phyloP scores from a whole-genome alignment of 352 stramenopile genomes.

The Globisporangium abappressorium region DNA sequence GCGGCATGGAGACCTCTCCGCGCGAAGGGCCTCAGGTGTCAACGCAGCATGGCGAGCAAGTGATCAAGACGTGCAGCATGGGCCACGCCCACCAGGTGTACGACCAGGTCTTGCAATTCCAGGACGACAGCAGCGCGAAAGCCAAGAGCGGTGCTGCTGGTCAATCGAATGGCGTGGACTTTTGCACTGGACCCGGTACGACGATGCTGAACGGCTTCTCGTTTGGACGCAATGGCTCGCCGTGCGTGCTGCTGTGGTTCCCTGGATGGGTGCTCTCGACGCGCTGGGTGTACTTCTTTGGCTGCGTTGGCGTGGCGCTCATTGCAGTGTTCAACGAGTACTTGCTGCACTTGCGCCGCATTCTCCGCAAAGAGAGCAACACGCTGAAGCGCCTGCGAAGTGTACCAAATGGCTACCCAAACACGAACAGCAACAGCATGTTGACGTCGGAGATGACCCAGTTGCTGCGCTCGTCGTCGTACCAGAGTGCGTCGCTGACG shows the following conservation, averaged over 20 bases:
- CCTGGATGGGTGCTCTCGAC: conserved; percentile 67
- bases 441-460: conserved; percentile 29
- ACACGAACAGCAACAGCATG: conserved; percentile 12
- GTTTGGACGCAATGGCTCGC: conserved; percentile 29
- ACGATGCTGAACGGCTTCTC: conserved; percentile 79
- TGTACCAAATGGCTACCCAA: conserved; percentile 11
- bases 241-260: conserved; percentile 74
- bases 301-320: conserved; percentile 49
- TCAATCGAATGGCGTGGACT: conserved; percentile 14
- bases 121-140: conserved; percentile 15
- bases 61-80: conserved; percentile 69
- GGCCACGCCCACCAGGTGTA: conserved; percentile 64
- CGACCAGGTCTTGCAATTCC: conserved; percentile 45
- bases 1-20: conserved; percentile 61
- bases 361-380: conserved; percentile 64
- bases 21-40: conserved; percentile 43
- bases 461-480: conserved; percentile 40
- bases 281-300: conserved; percentile 44
- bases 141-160: background rate
- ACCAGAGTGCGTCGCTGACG: conserved; percentile 24
- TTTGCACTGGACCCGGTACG: conserved; percentile 59
- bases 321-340: conserved; percentile 75
- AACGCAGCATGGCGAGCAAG: conserved; percentile 56
- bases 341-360: conserved; percentile 57
- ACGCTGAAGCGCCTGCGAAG: conserved; percentile 31